These are phyloP conservation scores for Oryza glumipatula DNA, from an alignment of 176 grass and related monocot species.

Conservation along the genomic window DNA sequence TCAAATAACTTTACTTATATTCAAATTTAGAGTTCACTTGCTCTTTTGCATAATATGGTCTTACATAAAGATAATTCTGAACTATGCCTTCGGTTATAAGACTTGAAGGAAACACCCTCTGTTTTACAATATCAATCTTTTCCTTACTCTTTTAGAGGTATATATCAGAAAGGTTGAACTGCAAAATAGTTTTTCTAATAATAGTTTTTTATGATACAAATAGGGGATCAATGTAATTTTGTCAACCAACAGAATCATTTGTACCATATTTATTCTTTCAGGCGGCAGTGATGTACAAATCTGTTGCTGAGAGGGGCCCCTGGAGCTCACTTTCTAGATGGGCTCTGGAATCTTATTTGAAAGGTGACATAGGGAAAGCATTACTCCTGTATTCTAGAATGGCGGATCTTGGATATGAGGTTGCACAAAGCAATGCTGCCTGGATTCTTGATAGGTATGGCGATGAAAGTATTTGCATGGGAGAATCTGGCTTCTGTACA, in stretches of 20 bases:
- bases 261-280: conserved; percentile 40
- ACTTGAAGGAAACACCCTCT: conserved; percentile 1
- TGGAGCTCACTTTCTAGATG: conserved; percentile 97
- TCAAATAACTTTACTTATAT: no score
- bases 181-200: background rate
- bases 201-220: conserved; percentile 6
- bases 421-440: conserved; percentile 98
- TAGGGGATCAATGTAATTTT: conserved; percentile 10
- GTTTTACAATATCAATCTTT: conserved; percentile 4
- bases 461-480: conserved; percentile 92
- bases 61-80: background rate
- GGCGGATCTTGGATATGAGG: conserved; percentile 98
- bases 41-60: background rate
- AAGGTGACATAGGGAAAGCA: conserved; percentile 94
- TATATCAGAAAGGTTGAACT: conserved; percentile 13
- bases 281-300: conserved; percentile 91
- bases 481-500: conserved; percentile 87
- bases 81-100: conserved; percentile 19
- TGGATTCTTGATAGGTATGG: conserved; percentile 98
- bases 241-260: conserved; percentile 10
- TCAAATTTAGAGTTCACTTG: background rate
- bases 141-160: background rate
- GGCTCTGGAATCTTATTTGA: conserved; percentile 96
- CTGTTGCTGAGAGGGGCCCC: conserved; percentile 93
- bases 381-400: conserved; percentile 95